Percentiles rank a stretch among this genome's conserved stretches.
phyloP scores from a whole-genome alignment of 2,329 filamentous ascomycete genomes.

The Teratosphaeria pseudoeucalypti region DNA sequence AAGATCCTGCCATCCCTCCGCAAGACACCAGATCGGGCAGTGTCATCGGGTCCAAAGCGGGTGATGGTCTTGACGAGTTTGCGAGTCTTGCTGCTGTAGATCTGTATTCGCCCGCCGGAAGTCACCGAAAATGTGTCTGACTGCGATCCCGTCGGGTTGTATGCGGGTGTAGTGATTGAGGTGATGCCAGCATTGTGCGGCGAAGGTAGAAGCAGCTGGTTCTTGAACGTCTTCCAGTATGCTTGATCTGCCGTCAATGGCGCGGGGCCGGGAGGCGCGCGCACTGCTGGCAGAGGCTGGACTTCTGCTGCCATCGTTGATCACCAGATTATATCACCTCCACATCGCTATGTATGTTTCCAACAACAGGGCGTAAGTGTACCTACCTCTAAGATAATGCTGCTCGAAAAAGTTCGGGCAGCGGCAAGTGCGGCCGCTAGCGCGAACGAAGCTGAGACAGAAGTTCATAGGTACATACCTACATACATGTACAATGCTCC shows the following conservation, averaged over 20 bases:
- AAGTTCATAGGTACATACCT: too few species aligned
- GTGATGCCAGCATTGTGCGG: slow-evolving; percentile 84
- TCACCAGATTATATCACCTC: neutral
- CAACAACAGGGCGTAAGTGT: neutral
- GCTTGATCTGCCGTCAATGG: slow-evolving; percentile 82
- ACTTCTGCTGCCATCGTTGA: slow-evolving; percentile 77
- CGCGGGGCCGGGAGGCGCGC: slow-evolving; percentile 71
- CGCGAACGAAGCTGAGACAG: neutral
- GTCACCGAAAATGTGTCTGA: slow-evolving; percentile 80
- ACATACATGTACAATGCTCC: neutral
- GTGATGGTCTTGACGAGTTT: slow-evolving; percentile 91
- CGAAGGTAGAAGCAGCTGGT: slow-evolving; percentile 78
- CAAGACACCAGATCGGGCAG: slow-evolving; percentile 81
- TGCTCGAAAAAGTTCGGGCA: neutral
- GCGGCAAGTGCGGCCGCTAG: neutral
- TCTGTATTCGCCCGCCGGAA: slow-evolving; percentile 84
- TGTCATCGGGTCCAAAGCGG: slow-evolving; percentile 67
- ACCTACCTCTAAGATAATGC: neutral
- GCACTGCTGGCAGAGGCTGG: slow-evolving; percentile 66
- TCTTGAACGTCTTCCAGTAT: slow-evolving; percentile 95
- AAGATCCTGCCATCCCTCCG: slow-evolving; percentile 80
- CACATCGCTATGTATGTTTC: neutral
- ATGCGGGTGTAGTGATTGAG: slow-evolving; percentile 52
- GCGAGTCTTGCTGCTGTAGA: slow-evolving; percentile 84
- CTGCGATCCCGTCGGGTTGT: slow-evolving; percentile 24